Percentiles rank a stretch among this genome's conserved stretches.
These are phyloP conservation scores for Boletellus sp. DNA, from an alignment of 768 basidiomycete species.

Conservation along the genomic window DNA sequence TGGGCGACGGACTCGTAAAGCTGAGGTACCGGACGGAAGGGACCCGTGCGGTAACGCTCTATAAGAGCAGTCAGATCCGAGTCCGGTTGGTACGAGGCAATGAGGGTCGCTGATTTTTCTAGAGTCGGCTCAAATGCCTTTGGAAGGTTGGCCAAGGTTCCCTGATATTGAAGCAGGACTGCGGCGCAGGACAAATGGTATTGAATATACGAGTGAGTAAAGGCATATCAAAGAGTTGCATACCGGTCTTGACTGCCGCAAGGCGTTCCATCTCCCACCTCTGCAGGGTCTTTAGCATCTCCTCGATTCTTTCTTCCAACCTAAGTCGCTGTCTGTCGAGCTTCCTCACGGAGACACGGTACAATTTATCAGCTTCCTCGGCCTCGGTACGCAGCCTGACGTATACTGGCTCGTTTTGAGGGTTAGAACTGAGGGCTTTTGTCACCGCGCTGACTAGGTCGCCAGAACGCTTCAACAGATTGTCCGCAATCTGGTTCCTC, in stretches of 20 bases:
- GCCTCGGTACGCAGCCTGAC: constrained; percentile 74
- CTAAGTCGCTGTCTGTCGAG: constrained; percentile 82
- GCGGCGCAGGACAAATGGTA: neutral
- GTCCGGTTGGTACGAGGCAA: constrained; percentile 85
- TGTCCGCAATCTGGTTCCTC: constrained; percentile 44
- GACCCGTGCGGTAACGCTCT: constrained; percentile 89
- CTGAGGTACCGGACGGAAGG: constrained; percentile 83
- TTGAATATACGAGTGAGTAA: neutral
- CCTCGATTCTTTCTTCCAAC: constrained; percentile 84
- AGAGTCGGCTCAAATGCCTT: constrained; percentile 60
- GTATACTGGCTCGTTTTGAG: constrained; percentile 59
- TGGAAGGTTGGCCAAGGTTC: constrained; percentile 69
- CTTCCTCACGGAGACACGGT: constrained; percentile 74
- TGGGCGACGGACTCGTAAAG: constrained; percentile 84
- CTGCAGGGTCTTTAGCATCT: constrained; percentile 74
- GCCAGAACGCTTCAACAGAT: constrained; percentile 63
- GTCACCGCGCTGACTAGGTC: constrained; percentile 68
- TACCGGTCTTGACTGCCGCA: constrained; percentile 77
- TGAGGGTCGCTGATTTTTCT: constrained; percentile 68
- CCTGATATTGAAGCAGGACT: constrained; percentile 88
- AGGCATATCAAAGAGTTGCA: constrained; percentile 23
- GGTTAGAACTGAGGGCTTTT: constrained; percentile 56
- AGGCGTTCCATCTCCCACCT: constrained; percentile 84
- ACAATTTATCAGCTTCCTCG: constrained; percentile 73
- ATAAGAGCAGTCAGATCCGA: constrained; percentile 83